Conservation (phyloP, 495 filamentous ascomycete genomes). For the Penicillium robsamsonii region DNA sequence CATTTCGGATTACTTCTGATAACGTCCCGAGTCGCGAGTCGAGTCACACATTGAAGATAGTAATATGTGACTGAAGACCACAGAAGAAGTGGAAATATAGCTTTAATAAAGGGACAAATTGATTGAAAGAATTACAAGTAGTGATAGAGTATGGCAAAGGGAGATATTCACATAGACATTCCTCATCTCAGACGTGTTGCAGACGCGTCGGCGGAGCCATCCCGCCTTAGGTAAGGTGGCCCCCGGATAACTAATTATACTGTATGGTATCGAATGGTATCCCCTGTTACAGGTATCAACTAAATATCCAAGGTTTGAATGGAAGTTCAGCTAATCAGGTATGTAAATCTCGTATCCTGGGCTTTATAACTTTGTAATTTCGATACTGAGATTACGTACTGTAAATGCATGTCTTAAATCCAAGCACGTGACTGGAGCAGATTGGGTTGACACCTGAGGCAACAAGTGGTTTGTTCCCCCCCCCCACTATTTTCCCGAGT, state of each 20-base stretch:
- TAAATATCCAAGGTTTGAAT: not conserved
- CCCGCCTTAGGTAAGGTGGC: conserved; percentile 26
- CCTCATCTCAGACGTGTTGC: conserved; percentile 20
- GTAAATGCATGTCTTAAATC: too few species aligned
- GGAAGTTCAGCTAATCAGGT: too few species aligned
- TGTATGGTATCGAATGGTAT: not conserved
- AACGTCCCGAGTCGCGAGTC: not conserved
- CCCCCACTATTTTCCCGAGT: conserved; percentile 27
- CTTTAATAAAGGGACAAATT: not conserved
- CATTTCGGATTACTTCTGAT: conserved; percentile 40
- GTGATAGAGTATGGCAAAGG: conserved; percentile 2
- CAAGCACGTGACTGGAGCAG: not conserved
- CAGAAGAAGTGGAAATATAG: not conserved
- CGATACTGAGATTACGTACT: not conserved
- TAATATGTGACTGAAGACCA: not conserved
- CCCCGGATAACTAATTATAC: too few species aligned
- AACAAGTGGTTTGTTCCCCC: not conserved
- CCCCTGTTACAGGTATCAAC: not conserved
- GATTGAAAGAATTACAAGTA: not conserved
- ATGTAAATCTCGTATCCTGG: not conserved
- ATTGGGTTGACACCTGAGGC: conserved; percentile 18
- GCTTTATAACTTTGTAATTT: not conserved
- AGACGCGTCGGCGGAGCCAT: conserved; percentile 30
- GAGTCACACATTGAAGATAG: conserved; percentile 2
- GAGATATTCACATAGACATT: conserved; percentile 11